Conservation (phyloP, 2,329 filamentous ascomycete genomes). For the Botrytis hyacinthi region DNA sequence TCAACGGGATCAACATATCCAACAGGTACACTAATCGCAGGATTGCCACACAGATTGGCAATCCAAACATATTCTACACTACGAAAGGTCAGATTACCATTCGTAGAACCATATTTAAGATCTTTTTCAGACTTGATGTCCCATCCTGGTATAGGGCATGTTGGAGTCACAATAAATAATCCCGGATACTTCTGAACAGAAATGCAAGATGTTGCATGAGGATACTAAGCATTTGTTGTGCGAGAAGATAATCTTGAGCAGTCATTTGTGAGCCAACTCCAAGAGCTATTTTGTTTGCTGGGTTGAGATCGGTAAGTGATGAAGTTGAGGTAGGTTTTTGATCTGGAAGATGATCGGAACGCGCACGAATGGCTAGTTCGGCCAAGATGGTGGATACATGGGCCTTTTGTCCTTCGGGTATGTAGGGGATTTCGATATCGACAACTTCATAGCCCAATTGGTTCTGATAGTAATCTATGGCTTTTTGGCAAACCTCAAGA, state of each 20-base stretch:
- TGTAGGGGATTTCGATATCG: conserved; percentile 63
- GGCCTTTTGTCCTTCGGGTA: conserved; percentile 71
- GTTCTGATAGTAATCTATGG: conserved; percentile 57
- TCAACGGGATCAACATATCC: conserved; percentile 56
- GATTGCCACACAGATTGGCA: conserved; percentile 77
- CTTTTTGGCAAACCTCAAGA: conserved; percentile 56
- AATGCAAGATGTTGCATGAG: conserved; percentile 76
- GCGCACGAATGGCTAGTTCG: conserved; percentile 57
- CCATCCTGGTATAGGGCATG: conserved; percentile 74
- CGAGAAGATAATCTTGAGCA: conserved; percentile 67
- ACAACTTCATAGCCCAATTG: conserved; percentile 50
- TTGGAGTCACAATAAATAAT: conserved; percentile 75
- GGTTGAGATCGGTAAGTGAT: conserved; percentile 56
- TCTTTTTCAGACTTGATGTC: conserved; percentile 56
- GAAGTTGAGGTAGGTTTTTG: conserved; percentile 27
- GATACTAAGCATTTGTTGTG: conserved; percentile 69
- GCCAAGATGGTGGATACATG: conserved; percentile 75
- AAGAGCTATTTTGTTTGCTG: conserved; percentile 69
- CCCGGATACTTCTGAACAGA: conserved; percentile 69
- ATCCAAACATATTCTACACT: conserved; percentile 86
- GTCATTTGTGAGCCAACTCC: conserved; percentile 61
- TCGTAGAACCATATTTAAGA: conserved; percentile 65
- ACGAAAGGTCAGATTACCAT: conserved; percentile 68
- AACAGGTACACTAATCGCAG: conserved; percentile 70
- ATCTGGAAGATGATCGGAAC: conserved; percentile 24